A percentile compares a stretch with the other conserved stretches of the same genome.
Conservation (phyloP, 2,329 filamentous ascomycete species). For the Scolecobasidium constrictum region DNA sequence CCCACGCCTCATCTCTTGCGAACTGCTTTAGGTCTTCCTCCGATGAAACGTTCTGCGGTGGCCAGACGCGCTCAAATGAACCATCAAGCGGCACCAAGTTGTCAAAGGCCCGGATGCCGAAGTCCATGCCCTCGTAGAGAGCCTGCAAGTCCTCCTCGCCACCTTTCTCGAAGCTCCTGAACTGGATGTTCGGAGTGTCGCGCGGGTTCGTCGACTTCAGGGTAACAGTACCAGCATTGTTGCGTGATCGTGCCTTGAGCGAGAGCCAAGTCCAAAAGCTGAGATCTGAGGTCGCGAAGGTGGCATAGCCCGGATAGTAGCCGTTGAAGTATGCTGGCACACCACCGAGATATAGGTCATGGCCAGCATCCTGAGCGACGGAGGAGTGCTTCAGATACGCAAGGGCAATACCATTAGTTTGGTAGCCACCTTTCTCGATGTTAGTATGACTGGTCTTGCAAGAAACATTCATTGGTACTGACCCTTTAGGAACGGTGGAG, state of each 20-base stretch:
- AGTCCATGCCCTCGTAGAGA: slow-evolving; percentile 43
- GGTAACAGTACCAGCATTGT: slow-evolving; percentile 48
- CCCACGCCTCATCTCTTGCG: slow-evolving; percentile 20
- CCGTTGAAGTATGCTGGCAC: slow-evolving; percentile 43
- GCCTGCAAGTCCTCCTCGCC: slow-evolving; percentile 42
- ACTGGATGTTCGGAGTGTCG: slow-evolving; percentile 48
- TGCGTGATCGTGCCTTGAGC: slow-evolving; percentile 40
- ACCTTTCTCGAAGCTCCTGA: slow-evolving; percentile 33
- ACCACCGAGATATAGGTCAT: slow-evolving; percentile 45
- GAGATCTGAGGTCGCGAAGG: not conserved
- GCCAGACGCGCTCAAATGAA: slow-evolving; percentile 16
- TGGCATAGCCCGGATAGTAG: slow-evolving; percentile 44
- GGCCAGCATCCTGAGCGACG: slow-evolving; percentile 26
- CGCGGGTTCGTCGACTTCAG: slow-evolving; percentile 52
- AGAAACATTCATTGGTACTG: too few relatives aligned
- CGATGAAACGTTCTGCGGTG: slow-evolving; percentile 29
- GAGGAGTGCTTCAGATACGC: slow-evolving; percentile 31
- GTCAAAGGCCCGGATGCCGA: slow-evolving; percentile 21
- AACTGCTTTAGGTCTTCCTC: slow-evolving; percentile 27
- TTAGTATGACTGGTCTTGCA: slow-evolving; percentile 28
- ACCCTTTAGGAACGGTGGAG: slow-evolving; percentile 10
- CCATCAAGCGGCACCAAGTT: slow-evolving; percentile 33
- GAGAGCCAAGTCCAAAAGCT: not conserved
- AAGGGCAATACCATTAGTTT: slow-evolving; percentile 43
- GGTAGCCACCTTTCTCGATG: slow-evolving; percentile 21